Base-by-base conservation (phyloP, 2,329 filamentous ascomycete species). In the Aspergillus felis region DNA sequence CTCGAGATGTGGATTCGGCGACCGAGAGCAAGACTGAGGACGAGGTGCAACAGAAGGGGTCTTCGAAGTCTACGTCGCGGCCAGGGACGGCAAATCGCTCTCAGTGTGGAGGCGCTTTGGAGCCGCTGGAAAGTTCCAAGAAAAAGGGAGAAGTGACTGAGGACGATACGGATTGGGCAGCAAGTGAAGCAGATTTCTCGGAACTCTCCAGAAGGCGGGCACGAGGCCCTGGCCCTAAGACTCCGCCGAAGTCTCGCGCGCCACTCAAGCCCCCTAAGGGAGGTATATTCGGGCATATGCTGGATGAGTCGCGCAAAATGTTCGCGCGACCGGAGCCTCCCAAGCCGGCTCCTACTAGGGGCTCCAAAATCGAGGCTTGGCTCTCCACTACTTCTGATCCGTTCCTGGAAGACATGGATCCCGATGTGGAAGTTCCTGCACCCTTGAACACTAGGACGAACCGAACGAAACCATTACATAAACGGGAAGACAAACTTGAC, bases 291-390 rank as follows among this genome's bases (percentile, higher is more conserved):
- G 73, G 67, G 46, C 78, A 79, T 50, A 76, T 79, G 57, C 64
- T 77, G 35, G 74, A 74, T 35, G 76, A 78, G 52, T 76, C 76
- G 2, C 75, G 69, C 57, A 79, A 77, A 57, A 74, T 78, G 61
- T 78, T 81, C 59, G 67, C 69, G n/a, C 74, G 74, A 55, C 71
- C 74, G 4, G 75, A 73, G 28, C 64, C 69, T 12, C 71, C 76
- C 1, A 68, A 71, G 51, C 76, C 76, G 24, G 72, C 76, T 10
- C 68, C 69, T n/a, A 59, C 62, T 22, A 79, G 79, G 49, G 74
- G 80, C 14, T 78, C 79, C 53, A 83, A 83, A 50, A 81, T 88
- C 27, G 82, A 87, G 69, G 82, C 84, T 51, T 88, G 85, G 85
- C 78, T 88, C 5, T 80, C 79, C 2, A 76, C 75, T 53, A 84